Percentiles rank a stretch among this genome's conserved stretches.
These are phyloP conservation scores for Penicillium flavigenum DNA, from an alignment of 495 filamentous ascomycete genomes.

Conservation along the genomic window DNA sequence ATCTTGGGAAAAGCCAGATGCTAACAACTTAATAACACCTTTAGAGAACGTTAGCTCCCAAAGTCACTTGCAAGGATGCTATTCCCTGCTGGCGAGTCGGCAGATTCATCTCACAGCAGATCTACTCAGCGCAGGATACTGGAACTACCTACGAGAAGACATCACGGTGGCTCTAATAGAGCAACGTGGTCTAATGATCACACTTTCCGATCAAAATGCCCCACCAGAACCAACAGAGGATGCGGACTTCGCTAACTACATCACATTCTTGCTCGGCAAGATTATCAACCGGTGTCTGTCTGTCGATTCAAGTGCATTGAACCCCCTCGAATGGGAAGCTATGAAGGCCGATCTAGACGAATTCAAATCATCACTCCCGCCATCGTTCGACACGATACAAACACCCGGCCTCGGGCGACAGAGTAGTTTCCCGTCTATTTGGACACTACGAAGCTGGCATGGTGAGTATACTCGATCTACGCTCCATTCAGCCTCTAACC, in stretches of 20 bases:
- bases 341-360: constrained; percentile 18
- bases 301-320: constrained; percentile 1
- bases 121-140: constrained; percentile 34
- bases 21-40: too few species aligned
- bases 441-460: constrained; percentile 30
- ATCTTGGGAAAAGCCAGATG: too few species aligned
- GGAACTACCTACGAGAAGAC: constrained; percentile 43
- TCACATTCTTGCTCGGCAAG: constrained; percentile 33
- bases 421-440: constrained; percentile 21
- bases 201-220: constrained; percentile 21
- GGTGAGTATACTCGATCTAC: constrained; percentile 16
- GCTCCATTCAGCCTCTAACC: background rate
- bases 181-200: constrained; percentile 33
- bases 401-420: background rate
- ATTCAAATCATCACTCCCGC: constrained; percentile 20
- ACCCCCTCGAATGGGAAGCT: constrained; percentile 7
- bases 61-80: constrained; percentile 31
- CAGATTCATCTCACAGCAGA: constrained; percentile 19
- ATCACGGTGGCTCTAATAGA: constrained; percentile 39
- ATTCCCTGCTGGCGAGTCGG: constrained; percentile 24
- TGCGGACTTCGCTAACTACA: constrained; percentile 29
- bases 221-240: constrained; percentile 17
- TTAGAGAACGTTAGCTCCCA: constrained; percentile 24
- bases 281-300: constrained; percentile 33
- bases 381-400: constrained; percentile 17